Conservation (phyloP, 208 protist species). For the Crithidia expoeki region DNA sequence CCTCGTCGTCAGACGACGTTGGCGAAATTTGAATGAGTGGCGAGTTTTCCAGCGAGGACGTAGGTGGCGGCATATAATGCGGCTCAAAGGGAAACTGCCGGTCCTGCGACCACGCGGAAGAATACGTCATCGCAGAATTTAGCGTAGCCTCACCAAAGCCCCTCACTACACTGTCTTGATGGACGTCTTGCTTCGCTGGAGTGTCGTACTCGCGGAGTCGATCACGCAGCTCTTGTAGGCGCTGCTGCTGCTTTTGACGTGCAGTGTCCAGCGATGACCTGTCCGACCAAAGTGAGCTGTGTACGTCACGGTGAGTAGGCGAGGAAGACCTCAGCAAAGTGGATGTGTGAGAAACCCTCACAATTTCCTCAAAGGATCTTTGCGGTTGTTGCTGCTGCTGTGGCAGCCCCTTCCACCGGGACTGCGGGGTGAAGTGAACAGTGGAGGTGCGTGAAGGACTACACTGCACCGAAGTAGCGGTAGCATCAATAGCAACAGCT, state of each 20-base stretch:
- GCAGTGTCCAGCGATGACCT: not conserved
- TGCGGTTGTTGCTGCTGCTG: not conserved
- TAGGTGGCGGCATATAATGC: not conserved
- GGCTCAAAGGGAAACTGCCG: not conserved
- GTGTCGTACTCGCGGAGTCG: conserved; percentile 23
- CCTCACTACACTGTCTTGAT: not conserved
- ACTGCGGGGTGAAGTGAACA: conserved; percentile 2
- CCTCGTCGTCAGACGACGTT: conserved; percentile 36
- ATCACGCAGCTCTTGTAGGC: conserved; percentile 19
- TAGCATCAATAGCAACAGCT: not conserved
- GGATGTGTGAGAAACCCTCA: not conserved
- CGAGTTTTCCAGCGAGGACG: conserved; percentile 10
- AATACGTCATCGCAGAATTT: not conserved
- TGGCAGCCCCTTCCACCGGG: not conserved
- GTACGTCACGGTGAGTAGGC: not conserved
- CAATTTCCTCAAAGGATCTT: not conserved
- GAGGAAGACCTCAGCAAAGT: not conserved
- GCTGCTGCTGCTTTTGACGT: conserved; percentile 20
- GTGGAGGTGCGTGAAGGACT: not conserved
- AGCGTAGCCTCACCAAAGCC: not conserved
- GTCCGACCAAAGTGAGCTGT: not conserved
- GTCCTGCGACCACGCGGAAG: not conserved
- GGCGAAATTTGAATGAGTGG: conserved; percentile 33
- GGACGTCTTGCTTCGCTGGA: not conserved
- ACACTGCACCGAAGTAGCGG: not conserved